Base-by-base conservation (phyloP, 768 basidiomycete species). In the Trametes gibbosa region DNA sequence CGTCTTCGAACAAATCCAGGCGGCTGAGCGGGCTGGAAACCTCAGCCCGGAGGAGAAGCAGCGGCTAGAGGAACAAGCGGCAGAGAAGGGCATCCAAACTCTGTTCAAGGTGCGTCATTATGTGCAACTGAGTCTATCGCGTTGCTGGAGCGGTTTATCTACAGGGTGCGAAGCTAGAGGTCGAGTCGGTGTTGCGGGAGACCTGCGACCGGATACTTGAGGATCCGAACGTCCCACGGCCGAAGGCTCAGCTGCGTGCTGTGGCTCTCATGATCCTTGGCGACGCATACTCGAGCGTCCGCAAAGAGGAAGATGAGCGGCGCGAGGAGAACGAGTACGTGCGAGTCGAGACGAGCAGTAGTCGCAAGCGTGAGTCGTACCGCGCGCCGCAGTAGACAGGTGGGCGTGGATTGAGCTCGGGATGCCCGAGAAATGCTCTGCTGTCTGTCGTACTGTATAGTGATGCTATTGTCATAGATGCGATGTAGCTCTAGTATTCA, bases 1-100 rank as follows among this genome's bases (percentile, higher is more conserved):
- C 12, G 90, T 95, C 0, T 96, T 95, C 56, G 93, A 95, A 69
- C 92, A 94, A 70, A 90, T 96, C 25, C 87, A 92, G 71, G 90
- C 90, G 0, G 93, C 92, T 0, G 93, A 95, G 72, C 87, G 88
- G 68, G 85, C 88, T 2, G 93, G 93, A 0, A 90, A 87, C 58
- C 74, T 94, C 40, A 78, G 76, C 27, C 83, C 87, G 0, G 92
- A 93, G 42, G 90, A 94, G 74, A 87, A 84, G 75, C 85, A 81
- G 69, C 83, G 85, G 56, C 75, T 96, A 0, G 94, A 96, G 69
- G 94, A 95, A 65, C 90, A 93, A 66, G 94, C 94, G 0, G 93
- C 94, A 0, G 93, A 95, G 76, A 95, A 95, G 72, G 94, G 92
- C 13, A 72, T 95, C 1, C 90, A 93, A 65, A 92, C 93, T 0